phyloP scores from a whole-genome alignment of 2,329 filamentous ascomycete species.

The Claviceps sp. region DNA sequence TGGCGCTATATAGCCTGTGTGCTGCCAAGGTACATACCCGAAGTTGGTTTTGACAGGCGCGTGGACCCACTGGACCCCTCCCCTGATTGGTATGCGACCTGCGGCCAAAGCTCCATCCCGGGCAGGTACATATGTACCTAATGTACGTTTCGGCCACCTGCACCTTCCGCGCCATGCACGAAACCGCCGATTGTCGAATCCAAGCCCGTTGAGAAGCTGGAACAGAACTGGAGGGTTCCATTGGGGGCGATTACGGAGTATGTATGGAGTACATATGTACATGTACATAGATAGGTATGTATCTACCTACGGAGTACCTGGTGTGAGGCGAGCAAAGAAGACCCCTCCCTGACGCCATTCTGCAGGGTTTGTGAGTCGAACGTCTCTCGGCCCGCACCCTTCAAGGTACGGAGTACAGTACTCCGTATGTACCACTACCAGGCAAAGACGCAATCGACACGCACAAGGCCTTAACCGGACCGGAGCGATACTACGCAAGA shows the following conservation, averaged over 20 bases:
- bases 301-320: no score
- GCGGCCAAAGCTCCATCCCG: no score
- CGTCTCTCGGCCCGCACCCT: conserved; percentile 1
- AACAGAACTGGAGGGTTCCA: neutral
- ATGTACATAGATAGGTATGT: no score
- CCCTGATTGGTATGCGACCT: no score
- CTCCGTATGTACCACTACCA: neutral
- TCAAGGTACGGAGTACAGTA: neutral
- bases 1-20: neutral
- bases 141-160: neutral
- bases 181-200: neutral
- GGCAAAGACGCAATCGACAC: neutral
- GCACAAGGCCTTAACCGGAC: neutral
- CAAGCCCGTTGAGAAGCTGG: neutral
- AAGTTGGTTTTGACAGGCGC: neutral
- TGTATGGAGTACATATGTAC: no score
- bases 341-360: neutral
- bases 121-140: no score
- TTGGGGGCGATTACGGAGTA: neutral
- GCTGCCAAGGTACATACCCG: neutral
- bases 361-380: conserved; percentile 7
- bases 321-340: neutral
- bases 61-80: no score
- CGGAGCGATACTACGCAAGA: neutral
- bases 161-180: neutral